Evolutionary conservation across 2,329 filamentous ascomycete species (phyloP).

Genomic region (Thelonectria olida): DNA sequence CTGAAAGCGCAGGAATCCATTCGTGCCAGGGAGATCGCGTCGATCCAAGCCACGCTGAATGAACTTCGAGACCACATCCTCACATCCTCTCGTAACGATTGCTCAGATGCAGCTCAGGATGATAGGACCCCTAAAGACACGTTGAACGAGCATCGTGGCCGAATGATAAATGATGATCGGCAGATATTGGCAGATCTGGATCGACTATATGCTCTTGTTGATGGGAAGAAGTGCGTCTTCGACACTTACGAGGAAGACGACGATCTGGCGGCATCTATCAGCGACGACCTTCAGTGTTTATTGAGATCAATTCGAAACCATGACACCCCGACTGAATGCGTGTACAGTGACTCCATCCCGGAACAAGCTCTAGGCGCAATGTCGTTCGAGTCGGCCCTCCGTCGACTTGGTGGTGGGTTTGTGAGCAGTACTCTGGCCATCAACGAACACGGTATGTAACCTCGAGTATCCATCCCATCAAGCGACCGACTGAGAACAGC

Average conservation of each 20-base stretch:
- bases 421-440: neutral
- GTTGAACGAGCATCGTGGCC: neutral
- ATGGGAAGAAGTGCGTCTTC: neutral
- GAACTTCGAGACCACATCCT: no score
- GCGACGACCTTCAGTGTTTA: neutral
- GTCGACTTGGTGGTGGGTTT: neutral
- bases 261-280: neutral
- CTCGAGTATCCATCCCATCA: neutral
- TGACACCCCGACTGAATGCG: neutral
- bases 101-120: no score
- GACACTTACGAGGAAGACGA: slow-evolving; percentile 10
- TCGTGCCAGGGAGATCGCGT: no score
- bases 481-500: neutral
- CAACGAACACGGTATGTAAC: neutral
- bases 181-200: neutral
- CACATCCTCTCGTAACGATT: no score
- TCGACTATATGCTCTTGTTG: neutral
- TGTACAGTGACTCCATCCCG: neutral
- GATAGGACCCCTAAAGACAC: neutral
- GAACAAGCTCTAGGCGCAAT: neutral
- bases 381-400: neutral
- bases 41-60: no score
- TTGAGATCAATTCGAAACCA: neutral
- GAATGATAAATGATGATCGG: neutral
- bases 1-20: no score